Evolutionary conservation across 2,329 filamentous ascomycete species (phyloP), one percentile per base, ranked within the genome.

Genomic region (Exophiala oligosperma): DNA sequence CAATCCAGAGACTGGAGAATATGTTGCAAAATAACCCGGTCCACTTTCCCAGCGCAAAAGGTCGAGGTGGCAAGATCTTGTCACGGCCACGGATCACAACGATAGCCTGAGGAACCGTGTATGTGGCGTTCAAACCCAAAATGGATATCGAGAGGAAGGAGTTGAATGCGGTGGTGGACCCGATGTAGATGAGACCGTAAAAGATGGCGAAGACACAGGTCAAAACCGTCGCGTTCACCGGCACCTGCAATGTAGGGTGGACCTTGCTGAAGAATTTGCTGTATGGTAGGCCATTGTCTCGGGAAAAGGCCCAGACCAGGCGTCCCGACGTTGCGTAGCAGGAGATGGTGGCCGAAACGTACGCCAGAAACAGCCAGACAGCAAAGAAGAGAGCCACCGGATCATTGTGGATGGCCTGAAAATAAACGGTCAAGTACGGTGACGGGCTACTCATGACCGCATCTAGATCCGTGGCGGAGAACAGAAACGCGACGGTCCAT

Each of bases 231-330:
- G 74, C 71, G 5, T 73, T 73, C 35, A 71, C 65, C 0, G 76
- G 76, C 43, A 74, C 71, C 38, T 68, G 65, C 24, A 67, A 64
- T 8, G 63, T 69, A 4, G 60, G 60, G 55, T 73, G 60, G 8
- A 68, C 66, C 1, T 64, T 73, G 75, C 50, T 26, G 11, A 81
- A 68, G 61, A 73, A 76, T 21, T 62, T 48, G 17, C 75, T 73
- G 11, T 70, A 74, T 0, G 79, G 79, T 1, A 82, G 55, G 2
- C 79, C 80, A 7, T 72, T 66, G 61, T 82, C 80, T 4, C 80
- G 72, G 11, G 80, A 78, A 63, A 82, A 82, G 2, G 77, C 79
- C 79, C 79, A 82, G 59, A 75, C 77, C 3, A 82, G 70, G 1
- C 80, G 73, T 29, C 76, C 77, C 62, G 81, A 77, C 73, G 78